phyloP scores from a whole-genome alignment of 192 early-diverging fungal genomes.

The Podila horticola region DNA sequence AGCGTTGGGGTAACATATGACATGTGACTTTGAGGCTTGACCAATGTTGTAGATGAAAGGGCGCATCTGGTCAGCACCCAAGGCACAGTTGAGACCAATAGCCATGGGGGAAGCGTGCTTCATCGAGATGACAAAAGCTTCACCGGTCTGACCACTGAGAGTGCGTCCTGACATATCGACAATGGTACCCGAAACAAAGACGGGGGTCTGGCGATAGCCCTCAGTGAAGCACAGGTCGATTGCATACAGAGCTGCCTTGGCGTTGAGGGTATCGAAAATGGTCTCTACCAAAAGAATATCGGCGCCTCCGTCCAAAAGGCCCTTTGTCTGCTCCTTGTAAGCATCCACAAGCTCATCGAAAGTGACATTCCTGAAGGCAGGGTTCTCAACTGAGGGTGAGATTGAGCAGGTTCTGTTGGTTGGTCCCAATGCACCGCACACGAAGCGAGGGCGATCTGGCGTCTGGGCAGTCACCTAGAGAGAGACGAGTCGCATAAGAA shows the following conservation, averaged over 20 bases:
- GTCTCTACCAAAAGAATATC: constrained; percentile 96
- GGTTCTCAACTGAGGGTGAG: constrained; percentile 97
- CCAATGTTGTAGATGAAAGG: constrained; percentile 95
- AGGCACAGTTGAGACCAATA: constrained; percentile 91
- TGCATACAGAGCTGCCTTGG: constrained; percentile 95
- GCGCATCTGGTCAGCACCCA: constrained; percentile 93
- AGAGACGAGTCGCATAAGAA: neutral
- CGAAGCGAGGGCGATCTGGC: constrained; percentile 89
- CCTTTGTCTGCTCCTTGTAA: constrained; percentile 91
- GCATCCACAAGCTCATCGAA: constrained; percentile 94
- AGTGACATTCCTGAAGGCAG: constrained; percentile 92
- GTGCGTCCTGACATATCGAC: constrained; percentile 97
- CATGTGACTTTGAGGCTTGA: constrained; percentile 79
- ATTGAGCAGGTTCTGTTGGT: constrained; percentile 97
- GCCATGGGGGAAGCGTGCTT: constrained; percentile 84
- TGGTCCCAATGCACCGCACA: constrained; percentile 88
- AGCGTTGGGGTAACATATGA: constrained; percentile 97
- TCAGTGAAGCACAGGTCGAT: constrained; percentile 88
- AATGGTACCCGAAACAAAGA: constrained; percentile 92
- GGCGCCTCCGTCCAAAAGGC: constrained; percentile 93
- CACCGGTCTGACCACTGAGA: constrained; percentile 95
- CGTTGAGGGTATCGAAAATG: constrained; percentile 98
- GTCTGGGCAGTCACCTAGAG: constrained; percentile 71
- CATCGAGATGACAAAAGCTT: constrained; percentile 92
- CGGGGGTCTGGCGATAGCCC: constrained; percentile 68